Base-by-base conservation (phyloP, 2,329 filamentous ascomycete genomes). In the Aspergillus ochraceoroseus region DNA sequence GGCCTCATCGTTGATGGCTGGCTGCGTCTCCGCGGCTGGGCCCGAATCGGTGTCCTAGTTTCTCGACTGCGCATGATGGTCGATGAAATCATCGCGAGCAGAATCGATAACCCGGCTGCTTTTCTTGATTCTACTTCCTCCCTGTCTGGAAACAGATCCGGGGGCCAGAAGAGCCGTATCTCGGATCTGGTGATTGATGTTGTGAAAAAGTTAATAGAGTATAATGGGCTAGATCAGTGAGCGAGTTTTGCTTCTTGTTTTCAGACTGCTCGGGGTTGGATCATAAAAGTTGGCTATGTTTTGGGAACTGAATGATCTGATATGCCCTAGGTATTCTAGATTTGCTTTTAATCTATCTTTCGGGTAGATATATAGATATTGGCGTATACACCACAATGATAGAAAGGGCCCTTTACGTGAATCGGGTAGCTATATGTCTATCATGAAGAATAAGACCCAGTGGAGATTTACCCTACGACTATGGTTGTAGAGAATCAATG, bases 1-100 rank as follows among this genome's bases (percentile, higher is more conserved):
- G 92, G 92, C 0, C 69, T 98, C 12, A 71, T 95, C 2, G 86
- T 98, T 3, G 92, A 96, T 65, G 88, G 87, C 36, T 96, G 90
- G 92, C 71, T 96, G 22, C 64, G 77, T 23, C 69, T 98, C 20
- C 76, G 87, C 15, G 92, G 92, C 1, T 98, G 92, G 92, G 90
- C 92, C 1, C 78, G 92, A 32, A 92, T 98, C 48, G 92, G 90
- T 19, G 90, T 96, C 8, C 65, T 98, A 52, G 83, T 95, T 2
- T 85, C 83, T 31, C 74, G 90, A 47, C 66, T 98, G 51, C 76
- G 92, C 48, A 80, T 81, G 42, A 85, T 96, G 81, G 74, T 98
- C 38, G 92, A 98, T 68, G 79, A 83, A 50, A 73, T 94, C 46
- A 77, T 98, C 56, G 84, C 84, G 42, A 73, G 76, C 50, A 88